Base-by-base conservation (phyloP, 352 stramenopile species). In the Pythium grandisporangium region DNA sequence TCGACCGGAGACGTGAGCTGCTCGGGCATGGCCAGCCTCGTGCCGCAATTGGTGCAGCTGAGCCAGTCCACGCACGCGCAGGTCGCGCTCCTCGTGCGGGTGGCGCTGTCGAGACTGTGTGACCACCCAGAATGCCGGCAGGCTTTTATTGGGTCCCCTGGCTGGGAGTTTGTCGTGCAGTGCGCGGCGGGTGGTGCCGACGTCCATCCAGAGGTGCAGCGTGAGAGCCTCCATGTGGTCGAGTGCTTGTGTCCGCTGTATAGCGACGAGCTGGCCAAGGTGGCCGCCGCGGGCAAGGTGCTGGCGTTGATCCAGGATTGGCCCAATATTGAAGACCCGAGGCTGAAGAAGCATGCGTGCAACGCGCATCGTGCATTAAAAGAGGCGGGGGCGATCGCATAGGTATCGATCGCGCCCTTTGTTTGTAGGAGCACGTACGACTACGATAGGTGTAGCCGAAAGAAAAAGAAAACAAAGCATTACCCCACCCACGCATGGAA, bases 211-310 rank as follows among this genome's bases (percentile, higher is more conserved):
- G 79, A 93, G 32, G 66, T 88, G 49, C 79, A 93, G 48, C 74
- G 79, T 39, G 76, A 85, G 45, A 90, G 79, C 63, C 72, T 93
- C 48, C 76, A 82, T 63, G 76, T 93, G 51, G 73, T 93, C 68
- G 76, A 88, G 63, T 84, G 64, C 45, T 67, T 93, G 39, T 90
- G 79, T 32, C 68, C 76, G 52, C 48, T 88, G 53, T 93, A 90
- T 51, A 70, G 83, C 32, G 70, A 88, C 36, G 76, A 93, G 44
- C 58, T 90, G 35, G 67, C 76, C 47, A 83, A 85, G 48, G 69
- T 78, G 8, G 53, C 63, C 14, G 77, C 55, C 30, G 73, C 78
- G 16, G 47, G 42, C 10, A 64, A 77, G 17, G 72, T 93, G 26
- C 55, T 93, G 24, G 30, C 55, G 17, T 54, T 93, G 34, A 66